phyloP scores from a whole-genome alignment of 305 asterid genomes.

The Solanum hybrid region DNA sequence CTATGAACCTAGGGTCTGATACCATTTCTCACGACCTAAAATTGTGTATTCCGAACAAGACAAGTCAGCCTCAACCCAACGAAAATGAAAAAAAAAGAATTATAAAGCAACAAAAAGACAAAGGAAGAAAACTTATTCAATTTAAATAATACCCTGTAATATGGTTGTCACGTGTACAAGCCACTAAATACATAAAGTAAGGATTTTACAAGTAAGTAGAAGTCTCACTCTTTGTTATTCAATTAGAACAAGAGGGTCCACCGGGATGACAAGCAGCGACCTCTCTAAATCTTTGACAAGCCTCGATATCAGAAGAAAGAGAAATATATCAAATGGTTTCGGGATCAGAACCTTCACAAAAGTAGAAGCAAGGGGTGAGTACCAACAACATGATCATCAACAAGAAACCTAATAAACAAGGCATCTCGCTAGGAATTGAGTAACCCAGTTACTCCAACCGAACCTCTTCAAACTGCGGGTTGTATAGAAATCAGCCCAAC shows the following conservation, averaged over 20 bases:
- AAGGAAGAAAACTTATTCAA: not conserved
- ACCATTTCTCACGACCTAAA: not conserved
- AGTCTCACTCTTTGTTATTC: not conserved
- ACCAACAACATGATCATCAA: not conserved
- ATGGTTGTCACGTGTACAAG: not conserved
- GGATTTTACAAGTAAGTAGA: not conserved
- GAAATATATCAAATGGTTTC: not conserved
- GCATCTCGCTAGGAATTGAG: not conserved
- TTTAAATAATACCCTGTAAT: not conserved
- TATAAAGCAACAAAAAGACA: not conserved
- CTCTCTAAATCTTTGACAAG: not conserved
- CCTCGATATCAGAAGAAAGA: not conserved
- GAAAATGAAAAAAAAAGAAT: too few relatives aligned
- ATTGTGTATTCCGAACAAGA: not conserved
- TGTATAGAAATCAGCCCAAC: not conserved
- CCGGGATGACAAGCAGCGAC: not conserved
- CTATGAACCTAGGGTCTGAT: not conserved
- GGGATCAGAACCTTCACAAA: not conserved
- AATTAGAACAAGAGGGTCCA: not conserved
- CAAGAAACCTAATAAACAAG: not conserved
- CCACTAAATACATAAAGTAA: not conserved
- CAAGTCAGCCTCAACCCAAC: not conserved
- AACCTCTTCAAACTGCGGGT: not conserved
- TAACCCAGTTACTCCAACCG: not conserved
- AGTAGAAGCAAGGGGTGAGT: not conserved